Percentiles rank a stretch among this genome's conserved stretches.
Evolutionary conservation across 2,329 filamentous ascomycete species (phyloP).

Genomic region (Phoma herbarum): DNA sequence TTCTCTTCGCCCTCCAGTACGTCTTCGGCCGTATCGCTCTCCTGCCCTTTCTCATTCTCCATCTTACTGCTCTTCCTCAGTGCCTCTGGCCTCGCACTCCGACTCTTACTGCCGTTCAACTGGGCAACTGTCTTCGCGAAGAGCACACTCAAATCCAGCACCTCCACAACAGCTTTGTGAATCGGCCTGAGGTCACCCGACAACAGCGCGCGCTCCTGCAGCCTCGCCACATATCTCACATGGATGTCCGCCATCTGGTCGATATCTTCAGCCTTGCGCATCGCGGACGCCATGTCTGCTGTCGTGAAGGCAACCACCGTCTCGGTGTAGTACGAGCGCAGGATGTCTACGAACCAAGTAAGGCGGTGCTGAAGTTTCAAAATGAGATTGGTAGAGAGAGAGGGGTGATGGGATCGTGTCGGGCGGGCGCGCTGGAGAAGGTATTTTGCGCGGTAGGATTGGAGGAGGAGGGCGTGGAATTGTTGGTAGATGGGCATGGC

Average conservation of each 20-base stretch:
- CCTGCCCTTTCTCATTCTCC: slow-evolving; percentile 34
- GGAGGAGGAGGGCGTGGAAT: slow-evolving; percentile 78
- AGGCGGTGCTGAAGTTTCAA: slow-evolving; percentile 73
- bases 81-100: not conserved
- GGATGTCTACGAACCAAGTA: slow-evolving; percentile 77
- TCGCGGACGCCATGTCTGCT: slow-evolving; percentile 62
- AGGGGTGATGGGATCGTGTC: slow-evolving; percentile 16
- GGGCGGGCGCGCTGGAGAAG: slow-evolving; percentile 66
- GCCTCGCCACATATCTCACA: slow-evolving; percentile 66
- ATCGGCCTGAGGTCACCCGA: slow-evolving; percentile 74
- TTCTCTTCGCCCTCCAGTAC: slow-evolving; percentile 14
- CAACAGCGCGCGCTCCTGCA: slow-evolving; percentile 75
- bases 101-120: not conserved
- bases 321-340: slow-evolving; percentile 79
- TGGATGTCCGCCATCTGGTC: slow-evolving; percentile 83
- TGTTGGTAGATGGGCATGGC: slow-evolving; percentile 73
- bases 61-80: slow-evolving; percentile 31
- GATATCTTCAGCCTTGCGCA: slow-evolving; percentile 73
- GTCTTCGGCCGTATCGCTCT: slow-evolving; percentile 42
- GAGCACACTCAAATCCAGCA: slow-evolving; percentile 77
- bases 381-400: slow-evolving; percentile 17
- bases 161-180: slow-evolving; percentile 73
- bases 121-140: slow-evolving; percentile 68
- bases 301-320: slow-evolving; percentile 73
- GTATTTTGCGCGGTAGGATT: slow-evolving; percentile 75